Conservation (phyloP, 306 rosid species). For the Bauhinia variegata region DNA sequence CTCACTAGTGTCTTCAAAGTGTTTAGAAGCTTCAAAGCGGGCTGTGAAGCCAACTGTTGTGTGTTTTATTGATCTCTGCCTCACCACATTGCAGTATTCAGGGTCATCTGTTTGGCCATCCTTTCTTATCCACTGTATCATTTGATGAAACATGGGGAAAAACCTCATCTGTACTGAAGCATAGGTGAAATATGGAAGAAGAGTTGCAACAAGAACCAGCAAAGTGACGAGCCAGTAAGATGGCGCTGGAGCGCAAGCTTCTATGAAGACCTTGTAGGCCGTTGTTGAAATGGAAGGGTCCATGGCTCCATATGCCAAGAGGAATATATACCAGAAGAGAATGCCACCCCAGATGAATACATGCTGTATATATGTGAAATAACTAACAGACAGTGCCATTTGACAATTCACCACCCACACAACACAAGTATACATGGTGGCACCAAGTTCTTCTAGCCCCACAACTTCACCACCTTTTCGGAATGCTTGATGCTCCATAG, state of each 20-base stretch:
- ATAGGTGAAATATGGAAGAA: constrained; percentile 69
- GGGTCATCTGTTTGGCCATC: constrained; percentile 81
- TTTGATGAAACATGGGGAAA: constrained; percentile 85
- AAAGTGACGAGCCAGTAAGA: constrained; percentile 78
- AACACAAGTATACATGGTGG: constrained; percentile 84
- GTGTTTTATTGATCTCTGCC: constrained; percentile 71
- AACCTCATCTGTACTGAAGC: constrained; percentile 77
- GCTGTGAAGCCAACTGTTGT: constrained; percentile 92
- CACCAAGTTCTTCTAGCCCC: constrained; percentile 66
- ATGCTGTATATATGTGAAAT: constrained; percentile 88
- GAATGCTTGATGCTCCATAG: constrained; percentile 78
- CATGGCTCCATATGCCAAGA: constrained; percentile 83
- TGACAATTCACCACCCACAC: constrained; percentile 97
- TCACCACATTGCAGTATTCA: constrained; percentile 72
- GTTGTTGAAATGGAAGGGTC: constrained; percentile 71
- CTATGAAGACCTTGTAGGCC: constrained; percentile 84
- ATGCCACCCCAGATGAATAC: constrained; percentile 94
- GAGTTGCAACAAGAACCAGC: constrained; percentile 58
- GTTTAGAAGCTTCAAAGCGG: constrained; percentile 70
- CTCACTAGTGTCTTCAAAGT: constrained; percentile 47
- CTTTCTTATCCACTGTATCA: constrained; percentile 82
- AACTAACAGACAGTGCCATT: constrained; percentile 84
- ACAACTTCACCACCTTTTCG: constrained; percentile 79
- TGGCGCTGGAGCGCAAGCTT: constrained; percentile 93
- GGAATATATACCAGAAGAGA: constrained; percentile 79